Evolutionary conservation across 345 rosid genomes (phyloP), one percentile per base, ranked within the genome.

Genomic region (Camelina neglecta): DNA sequence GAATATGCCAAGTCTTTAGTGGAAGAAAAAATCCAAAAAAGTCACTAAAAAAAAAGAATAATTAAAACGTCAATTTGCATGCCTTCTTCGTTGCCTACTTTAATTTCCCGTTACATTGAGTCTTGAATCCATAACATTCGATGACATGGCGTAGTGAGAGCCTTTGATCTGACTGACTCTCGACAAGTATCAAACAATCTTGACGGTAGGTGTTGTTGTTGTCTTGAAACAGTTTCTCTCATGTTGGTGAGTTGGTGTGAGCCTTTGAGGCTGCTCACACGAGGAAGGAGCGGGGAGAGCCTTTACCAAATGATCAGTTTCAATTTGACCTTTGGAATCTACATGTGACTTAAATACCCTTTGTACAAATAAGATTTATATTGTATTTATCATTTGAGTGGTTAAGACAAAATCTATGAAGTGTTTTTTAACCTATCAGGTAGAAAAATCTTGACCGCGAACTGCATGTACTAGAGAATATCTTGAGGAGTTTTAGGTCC

Each of bases 1-100:
- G 56, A 74, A 66, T 49, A 74, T 74, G 67, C 72, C 60, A 74
- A 62, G 4, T 55, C 48, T 49, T 58, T 58, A 74, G 48, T 65
- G 60, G 20, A 59, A 44, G 16, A n/a, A 36, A 35, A 38, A 39
- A 39, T 66, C 29, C 26, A 60, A 72, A 60, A 29, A 35, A 35
- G 68, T 61, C 38, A 42, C 57, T 58, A 5, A 36, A 49, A 18
- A 74, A 60, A 39, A 20, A 20, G 61, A 75, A 50, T 69, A 68
- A 67, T 67, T 49, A 16, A 35, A 65, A 74, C 72, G 41, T 49
- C 60, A 58, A 38, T 57, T 23, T 74, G 60, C 78, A 66, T 66
- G 72, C 72, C 26, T 44, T 65, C 59, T 64, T 13, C 48, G 65
- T 44, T 13, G 16, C 13, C 16, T 11, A 8, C 63, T 49, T 29